Percentiles rank a stretch among this genome's conserved stretches.
phyloP scores from a whole-genome alignment of 352 stramenopile genomes.

The Globisporangium parvum region DNA sequence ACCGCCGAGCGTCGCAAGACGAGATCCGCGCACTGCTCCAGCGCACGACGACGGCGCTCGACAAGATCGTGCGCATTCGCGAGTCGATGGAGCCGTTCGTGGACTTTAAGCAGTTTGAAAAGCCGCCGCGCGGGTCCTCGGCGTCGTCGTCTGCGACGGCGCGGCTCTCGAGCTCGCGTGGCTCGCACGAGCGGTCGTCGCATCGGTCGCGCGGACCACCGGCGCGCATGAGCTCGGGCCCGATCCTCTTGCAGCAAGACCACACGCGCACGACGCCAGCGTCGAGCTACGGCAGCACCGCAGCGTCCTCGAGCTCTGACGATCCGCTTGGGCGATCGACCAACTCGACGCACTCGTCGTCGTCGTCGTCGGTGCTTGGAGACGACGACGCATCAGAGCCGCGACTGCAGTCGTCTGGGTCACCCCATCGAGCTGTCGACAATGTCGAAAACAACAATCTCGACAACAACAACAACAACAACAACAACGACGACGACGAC shows the following conservation, averaged over 20 bases:
- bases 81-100: constrained; percentile 80
- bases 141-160: constrained; percentile 19
- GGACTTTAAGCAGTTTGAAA: constrained; percentile 79
- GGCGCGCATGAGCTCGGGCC: constrained; percentile 11
- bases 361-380: constrained; percentile 25
- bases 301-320: constrained; percentile 36
- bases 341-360: constrained; percentile 35
- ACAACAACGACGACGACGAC: constrained; percentile 21
- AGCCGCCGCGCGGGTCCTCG: constrained; percentile 21
- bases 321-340: constrained; percentile 31
- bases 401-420: constrained; percentile 1
- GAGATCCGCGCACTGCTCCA: constrained; percentile 69
- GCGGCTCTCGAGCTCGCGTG: not conserved
- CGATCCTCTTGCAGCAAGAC: constrained; percentile 9
- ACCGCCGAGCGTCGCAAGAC: constrained; percentile 47
- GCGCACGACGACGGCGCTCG: constrained; percentile 59
- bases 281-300: constrained; percentile 57
- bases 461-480: constrained; percentile 27
- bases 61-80: constrained; percentile 81
- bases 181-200: not conserved
- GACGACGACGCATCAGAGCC: constrained; percentile 27
- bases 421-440: constrained; percentile 5
- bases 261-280: constrained; percentile 20
- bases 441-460: constrained; percentile 26
- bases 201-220: not conserved